Conservation (phyloP, 257 asterid genomes). For the Knoxia roxburghii region DNA sequence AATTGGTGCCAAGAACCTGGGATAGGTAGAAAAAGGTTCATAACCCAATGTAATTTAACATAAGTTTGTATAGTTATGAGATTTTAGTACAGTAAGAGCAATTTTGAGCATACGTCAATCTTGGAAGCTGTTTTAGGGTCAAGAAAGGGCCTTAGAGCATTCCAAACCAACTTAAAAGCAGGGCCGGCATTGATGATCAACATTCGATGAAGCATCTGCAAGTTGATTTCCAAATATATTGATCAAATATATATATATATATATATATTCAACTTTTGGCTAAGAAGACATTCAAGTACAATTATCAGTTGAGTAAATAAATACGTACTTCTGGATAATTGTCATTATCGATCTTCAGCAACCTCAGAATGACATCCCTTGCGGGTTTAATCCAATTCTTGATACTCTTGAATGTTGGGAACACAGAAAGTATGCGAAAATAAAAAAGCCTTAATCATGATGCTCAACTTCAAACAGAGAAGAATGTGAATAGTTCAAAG, state of each 20-base stretch:
- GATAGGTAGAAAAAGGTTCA: constrained; percentile 1
- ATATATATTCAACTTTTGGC: neutral
- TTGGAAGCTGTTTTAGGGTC: constrained; percentile 47
- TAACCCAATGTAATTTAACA: neutral
- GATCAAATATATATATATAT: neutral
- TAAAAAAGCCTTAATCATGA: neutral
- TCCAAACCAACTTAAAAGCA: constrained; percentile 53
- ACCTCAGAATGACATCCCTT: constrained; percentile 40
- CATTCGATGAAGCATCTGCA: constrained; percentile 50
- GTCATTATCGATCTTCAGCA: constrained; percentile 46
- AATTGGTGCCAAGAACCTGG: constrained; percentile 51
- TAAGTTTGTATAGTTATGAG: constrained; percentile 1
- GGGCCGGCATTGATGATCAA: constrained; percentile 55
- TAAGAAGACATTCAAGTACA: neutral
- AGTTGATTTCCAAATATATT: neutral
- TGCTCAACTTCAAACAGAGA: constrained; percentile 1
- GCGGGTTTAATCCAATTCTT: constrained; percentile 45
- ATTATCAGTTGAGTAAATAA: neutral
- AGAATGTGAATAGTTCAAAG: neutral
- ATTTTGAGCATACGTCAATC: constrained; percentile 34
- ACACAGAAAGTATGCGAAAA: neutral
- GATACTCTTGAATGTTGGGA: constrained; percentile 25
- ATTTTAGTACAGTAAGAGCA: neutral
- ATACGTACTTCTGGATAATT: constrained; percentile 46
- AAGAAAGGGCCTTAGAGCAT: constrained; percentile 49